A percentile compares a stretch with the other conserved stretches of the same genome.
These are phyloP conservation scores for Colletotrichum shisoi DNA, from an alignment of 2,329 filamentous ascomycete species.

Conservation along the genomic window DNA sequence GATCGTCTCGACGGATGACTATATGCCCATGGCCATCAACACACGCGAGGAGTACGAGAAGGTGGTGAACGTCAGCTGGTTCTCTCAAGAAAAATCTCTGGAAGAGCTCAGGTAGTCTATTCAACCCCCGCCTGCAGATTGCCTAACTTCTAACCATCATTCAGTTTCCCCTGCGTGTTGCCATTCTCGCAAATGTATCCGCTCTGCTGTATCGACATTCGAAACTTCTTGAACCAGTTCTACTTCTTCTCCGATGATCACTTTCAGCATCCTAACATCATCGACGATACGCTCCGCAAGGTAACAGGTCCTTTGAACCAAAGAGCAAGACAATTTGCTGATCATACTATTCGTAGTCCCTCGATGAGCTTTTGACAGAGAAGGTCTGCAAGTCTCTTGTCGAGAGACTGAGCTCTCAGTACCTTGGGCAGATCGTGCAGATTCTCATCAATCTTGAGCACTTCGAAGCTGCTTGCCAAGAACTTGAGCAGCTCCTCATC, in stretches of 20 bases:
- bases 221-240: constrained; percentile 97
- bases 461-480: constrained; percentile 90
- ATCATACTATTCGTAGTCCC: constrained; percentile 60
- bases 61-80: constrained; percentile 96
- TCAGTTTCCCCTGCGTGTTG: constrained; percentile 90
- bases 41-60: constrained; percentile 92
- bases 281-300: constrained; percentile 87
- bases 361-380: constrained; percentile 93
- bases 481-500: constrained; percentile 86
- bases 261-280: constrained; percentile 87
- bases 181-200: constrained; percentile 99
- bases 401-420: constrained; percentile 87
- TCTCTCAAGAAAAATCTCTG: constrained; percentile 78
- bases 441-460: constrained; percentile 98
- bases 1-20: constrained; percentile 91
- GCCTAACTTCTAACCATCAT: constrained; percentile 39
- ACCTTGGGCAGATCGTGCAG: constrained; percentile 96
- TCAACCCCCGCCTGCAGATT: neutral
- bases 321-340: neutral
- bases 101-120: constrained; percentile 74
- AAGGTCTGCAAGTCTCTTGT: constrained; percentile 92
- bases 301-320: constrained; percentile 51
- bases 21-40: constrained; percentile 99
- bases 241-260: constrained; percentile 98
- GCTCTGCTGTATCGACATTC: constrained; percentile 95